A percentile compares a stretch with the other conserved stretches of the same genome.
Evolutionary conservation across 1,284 basidiomycete species (phyloP).

Genomic region (Moniliella sp.): DNA sequence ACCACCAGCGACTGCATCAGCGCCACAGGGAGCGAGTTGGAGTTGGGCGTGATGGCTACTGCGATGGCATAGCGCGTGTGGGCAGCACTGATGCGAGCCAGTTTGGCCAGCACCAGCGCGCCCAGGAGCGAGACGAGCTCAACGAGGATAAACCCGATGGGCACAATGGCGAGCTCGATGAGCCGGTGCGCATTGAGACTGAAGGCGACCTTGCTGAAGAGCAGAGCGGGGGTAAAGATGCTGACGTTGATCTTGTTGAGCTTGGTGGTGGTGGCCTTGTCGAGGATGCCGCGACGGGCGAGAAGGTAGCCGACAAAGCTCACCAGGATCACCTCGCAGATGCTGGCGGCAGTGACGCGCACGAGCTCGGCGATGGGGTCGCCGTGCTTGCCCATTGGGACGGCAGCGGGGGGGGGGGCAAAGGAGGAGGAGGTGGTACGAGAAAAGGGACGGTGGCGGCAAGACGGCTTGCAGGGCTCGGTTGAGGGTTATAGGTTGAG

Average conservation of each 20-base stretch:
- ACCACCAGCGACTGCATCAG: conserved; percentile 69
- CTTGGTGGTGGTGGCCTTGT: conserved; percentile 63
- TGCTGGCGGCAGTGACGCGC: conserved; percentile 41
- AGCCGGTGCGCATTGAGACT: conserved; percentile 47
- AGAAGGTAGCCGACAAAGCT: conserved; percentile 68
- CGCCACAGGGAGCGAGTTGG: conserved; percentile 77
- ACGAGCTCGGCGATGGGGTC: too few species aligned
- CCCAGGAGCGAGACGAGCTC: conserved; percentile 27
- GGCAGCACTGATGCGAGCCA: conserved; percentile 25
- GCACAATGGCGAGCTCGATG: conserved; percentile 72
- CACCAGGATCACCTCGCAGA: conserved; percentile 65
- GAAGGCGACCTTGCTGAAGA: conserved; percentile 81
- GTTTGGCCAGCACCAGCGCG: conserved; percentile 24
- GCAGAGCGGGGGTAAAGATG: conserved; percentile 69
- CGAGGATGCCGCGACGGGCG: conserved; percentile 55
- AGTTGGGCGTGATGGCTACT: conserved; percentile 41
- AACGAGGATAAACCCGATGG: conserved; percentile 50
- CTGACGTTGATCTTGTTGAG: conserved; percentile 42
- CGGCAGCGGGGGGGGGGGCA: too few species aligned
- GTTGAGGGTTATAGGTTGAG: too few species aligned
- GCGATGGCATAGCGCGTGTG: conserved; percentile 36
- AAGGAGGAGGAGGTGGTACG: too few species aligned
- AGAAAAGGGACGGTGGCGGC: too few species aligned
- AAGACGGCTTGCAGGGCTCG: too few species aligned
- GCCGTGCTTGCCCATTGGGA: too few species aligned